Base-by-base conservation (phyloP, 306 rosid genomes). In the Albizia julibrissin region DNA sequence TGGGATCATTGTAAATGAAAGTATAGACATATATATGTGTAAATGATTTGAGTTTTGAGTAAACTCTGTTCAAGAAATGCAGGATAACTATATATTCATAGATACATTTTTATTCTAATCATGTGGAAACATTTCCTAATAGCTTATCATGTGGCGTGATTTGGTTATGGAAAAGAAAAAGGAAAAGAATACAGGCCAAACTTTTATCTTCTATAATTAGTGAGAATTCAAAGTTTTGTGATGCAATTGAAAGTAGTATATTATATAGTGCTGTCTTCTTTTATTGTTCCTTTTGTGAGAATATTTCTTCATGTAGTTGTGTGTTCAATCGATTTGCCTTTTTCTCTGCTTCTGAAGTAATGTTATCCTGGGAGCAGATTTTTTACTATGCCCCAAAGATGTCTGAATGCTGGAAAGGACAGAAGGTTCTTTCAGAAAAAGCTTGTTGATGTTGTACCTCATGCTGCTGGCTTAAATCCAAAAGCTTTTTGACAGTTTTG, bases 361-460 rank as follows among this genome's bases (percentile, higher is more conserved):
- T 10, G 18, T 78, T 42, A 15, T 84, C 22, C 12, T 87, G 79
- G 78, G 49, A 64, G 70, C 97, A 95, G 99, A 91, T 95, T 34
- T 93, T 93, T 87, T 95, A 93, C 82, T 92, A 93, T 79, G 99
- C 99, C 34, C 98, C 99, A 29, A 93, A 95, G 91, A 91, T 91
- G 92, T 91, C 94, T 1, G 99, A 93, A 90, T 91, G 98, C 86
- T 95, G 99, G 99, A 95, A 93, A 84, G 99, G 99, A 79, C 98
- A 93, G 88, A 95, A 91, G 89, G 98, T 95, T 89, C 97, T 95
- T 75, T 89, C 99, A 95, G 89, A 92, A 82, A 84, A 95, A 92
- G 86, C 99, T 95, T 75, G 97, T 92, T 68, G 99, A 95, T 85
- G 97, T 93, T 34, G 99, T 92, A 83, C 84, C 91, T 59, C 99